Evolutionary conservation across 2,329 filamentous ascomycete genomes (phyloP).

Genomic region (Hypoxylon sp.): DNA sequence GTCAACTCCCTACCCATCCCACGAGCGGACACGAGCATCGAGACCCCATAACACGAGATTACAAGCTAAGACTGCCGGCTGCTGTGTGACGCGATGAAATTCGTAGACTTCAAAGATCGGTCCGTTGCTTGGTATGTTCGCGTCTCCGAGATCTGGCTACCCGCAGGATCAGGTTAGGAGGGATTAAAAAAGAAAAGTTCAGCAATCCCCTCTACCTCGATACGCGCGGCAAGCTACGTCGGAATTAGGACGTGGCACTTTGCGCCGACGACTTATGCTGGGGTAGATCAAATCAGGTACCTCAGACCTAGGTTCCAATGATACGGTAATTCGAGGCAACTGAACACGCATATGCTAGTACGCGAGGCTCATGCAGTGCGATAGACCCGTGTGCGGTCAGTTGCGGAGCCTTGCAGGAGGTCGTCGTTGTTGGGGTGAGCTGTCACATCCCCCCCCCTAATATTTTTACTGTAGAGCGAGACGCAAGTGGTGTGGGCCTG

Average conservation of each 20-base stretch:
- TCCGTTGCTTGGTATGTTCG: constrained; percentile 8
- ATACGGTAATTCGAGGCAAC: constrained; percentile 5
- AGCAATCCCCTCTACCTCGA: constrained; percentile 18
- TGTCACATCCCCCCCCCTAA: constrained; percentile 14
- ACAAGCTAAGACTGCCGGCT: constrained; percentile 9
- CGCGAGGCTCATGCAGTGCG: constrained; percentile 39
- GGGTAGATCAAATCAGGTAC: not conserved
- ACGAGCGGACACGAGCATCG: constrained; percentile 9
- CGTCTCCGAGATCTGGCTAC: constrained; percentile 43
- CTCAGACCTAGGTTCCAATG: constrained; percentile 4
- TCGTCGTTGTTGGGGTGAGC: constrained; percentile 13
- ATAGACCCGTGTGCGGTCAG: constrained; percentile 29
- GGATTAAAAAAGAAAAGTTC: not conserved
- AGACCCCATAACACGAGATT: constrained; percentile 29
- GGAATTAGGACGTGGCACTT: constrained; percentile 10
- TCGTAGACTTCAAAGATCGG: constrained; percentile 5
- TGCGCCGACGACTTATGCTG: not conserved
- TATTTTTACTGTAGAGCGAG: constrained; percentile 4
- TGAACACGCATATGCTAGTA: constrained; percentile 26
- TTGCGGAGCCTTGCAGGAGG: constrained; percentile 36
- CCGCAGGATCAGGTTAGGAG: constrained; percentile 41
- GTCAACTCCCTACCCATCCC: not conserved
- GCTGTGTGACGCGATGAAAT: constrained; percentile 16
- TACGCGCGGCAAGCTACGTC: constrained; percentile 15
- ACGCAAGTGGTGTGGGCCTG: not conserved